Base-by-base conservation (phyloP, 176 grass and related monocot species). In the Elaeis guineensis region DNA sequence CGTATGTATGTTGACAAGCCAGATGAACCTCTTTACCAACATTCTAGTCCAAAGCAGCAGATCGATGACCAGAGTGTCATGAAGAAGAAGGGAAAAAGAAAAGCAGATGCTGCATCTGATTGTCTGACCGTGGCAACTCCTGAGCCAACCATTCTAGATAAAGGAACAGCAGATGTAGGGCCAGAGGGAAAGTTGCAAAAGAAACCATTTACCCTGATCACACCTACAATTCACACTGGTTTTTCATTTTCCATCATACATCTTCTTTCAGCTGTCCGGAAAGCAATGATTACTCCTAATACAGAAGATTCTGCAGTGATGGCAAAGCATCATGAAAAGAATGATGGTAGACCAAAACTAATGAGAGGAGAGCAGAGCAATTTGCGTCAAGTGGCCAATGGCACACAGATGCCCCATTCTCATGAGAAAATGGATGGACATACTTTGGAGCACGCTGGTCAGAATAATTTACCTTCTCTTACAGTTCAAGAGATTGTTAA, bases 161-260 rank as follows among this genome's bases (percentile, higher is more conserved):
- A 69, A 62, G 65, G 44, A 68, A 71, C 70, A 49, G 69, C 56
- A 16, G 67, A 79, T 16, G 67, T 75, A 65, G 93, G 92, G 68
- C 76, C 82, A 24, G 88, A 92, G 82, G 25, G 25, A 67, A 97
- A 91, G 66, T 84, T 73, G 23, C 78, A 85, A 71, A 98, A 98
- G 63, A 92, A 92, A 63, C 54, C 67, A 56, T 83, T 83, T 75
- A 75, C 81, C 50, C 78, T 89, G 61, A 92, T 98, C 66, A 86
- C 81, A 49, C 93, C 93, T 57, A 92, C 88, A 26, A 98, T 98
- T 54, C 88, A 92, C 79, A 83, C 88, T 0, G 84, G 88, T 19
- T 98, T 98, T 85, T 98, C 88, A 49, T 98, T 98, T 61, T 98
- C 93, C 17, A 78, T 98, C 35, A 76, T 98, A 64, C 93, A 98